These are phyloP conservation scores for Wickerhamomyces bovis DNA, from an alignment of 805 yeast species.

Conservation along the genomic window DNA sequence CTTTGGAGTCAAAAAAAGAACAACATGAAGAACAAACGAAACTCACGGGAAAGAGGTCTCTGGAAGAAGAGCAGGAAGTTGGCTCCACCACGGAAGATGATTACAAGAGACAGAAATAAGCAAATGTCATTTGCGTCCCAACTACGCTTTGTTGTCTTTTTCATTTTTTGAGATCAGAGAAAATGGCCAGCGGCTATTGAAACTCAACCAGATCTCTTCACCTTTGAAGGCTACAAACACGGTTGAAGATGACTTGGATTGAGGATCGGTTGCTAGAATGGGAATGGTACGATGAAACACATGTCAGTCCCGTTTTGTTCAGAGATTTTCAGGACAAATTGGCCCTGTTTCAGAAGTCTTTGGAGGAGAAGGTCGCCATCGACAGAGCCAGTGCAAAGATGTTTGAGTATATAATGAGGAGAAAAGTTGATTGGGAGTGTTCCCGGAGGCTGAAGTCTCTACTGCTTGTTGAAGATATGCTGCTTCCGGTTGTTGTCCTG, in stretches of 20 bases:
- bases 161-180: background rate
- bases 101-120: background rate
- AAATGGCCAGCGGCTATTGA: background rate
- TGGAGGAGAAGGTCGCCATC: slow-evolving; percentile 6
- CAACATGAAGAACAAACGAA: background rate
- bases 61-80: background rate
- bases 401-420: slow-evolving; percentile 1
- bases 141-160: background rate
- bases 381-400: slow-evolving; percentile 9
- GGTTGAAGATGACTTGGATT: background rate
- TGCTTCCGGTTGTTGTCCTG: background rate
- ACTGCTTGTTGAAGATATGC: background rate
- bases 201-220: background rate
- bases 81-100: background rate
- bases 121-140: background rate
- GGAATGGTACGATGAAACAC: background rate
- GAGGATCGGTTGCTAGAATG: background rate
- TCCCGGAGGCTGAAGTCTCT: background rate
- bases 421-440: background rate
- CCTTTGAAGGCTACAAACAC: background rate
- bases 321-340: background rate
- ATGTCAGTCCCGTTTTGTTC: background rate
- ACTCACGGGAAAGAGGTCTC: background rate
- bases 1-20: background rate
- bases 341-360: background rate